Base-by-base conservation (phyloP, 2,329 filamentous ascomycete species). In the Akanthomyces muscarius region DNA sequence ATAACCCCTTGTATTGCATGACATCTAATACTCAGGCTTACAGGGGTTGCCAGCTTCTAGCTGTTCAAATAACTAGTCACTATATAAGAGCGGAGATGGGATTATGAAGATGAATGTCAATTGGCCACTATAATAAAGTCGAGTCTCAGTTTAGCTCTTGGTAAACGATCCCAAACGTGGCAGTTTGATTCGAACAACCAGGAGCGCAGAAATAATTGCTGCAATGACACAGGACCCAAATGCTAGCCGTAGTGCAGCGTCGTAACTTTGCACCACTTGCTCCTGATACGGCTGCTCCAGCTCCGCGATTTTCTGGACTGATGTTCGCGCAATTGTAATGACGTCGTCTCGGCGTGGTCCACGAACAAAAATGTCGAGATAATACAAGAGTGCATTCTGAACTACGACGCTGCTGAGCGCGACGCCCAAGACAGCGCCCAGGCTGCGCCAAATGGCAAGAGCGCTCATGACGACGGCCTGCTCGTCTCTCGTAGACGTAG, bases 361-460 rank as follows among this genome's bases (percentile, higher is more conserved):
- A 0, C 78, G 80, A 14, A 93, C 87, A 44, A 83, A 80, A 13
- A 72, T 66, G 5, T 83, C 74, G 4, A 93, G 79, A 67, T 87
- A 88, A n/a, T 79, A 75, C 10, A 83, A 74, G 58, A 94, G 76
- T 0, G 84, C 81, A 69, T 92, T 92, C 75, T 94, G 90, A 65
- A 93, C 77, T 7, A 92, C 83, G 63, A 92, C 80, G 70, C 87
- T 90, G 67, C 86, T 89, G 57, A 83, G 77, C 0, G 89, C 86
- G 52, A 93, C 84, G n/a, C 90, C 90, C 69, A 92, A 80, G 0
- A 93, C 89, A 62, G 82, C 83, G 5, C 90, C 90, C 4, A 93
- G 74, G 63, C 84, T 86, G 60, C 90, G 83, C 85, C 88, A 92
- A n/a, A 93, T 76, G 23, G 88, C 83, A 64, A 93, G 77, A 0